Percentiles rank a stretch among this genome's conserved stretches.
These are phyloP conservation scores for Viola pubescens DNA, from an alignment of 441 rosid species.

Conservation along the genomic window DNA sequence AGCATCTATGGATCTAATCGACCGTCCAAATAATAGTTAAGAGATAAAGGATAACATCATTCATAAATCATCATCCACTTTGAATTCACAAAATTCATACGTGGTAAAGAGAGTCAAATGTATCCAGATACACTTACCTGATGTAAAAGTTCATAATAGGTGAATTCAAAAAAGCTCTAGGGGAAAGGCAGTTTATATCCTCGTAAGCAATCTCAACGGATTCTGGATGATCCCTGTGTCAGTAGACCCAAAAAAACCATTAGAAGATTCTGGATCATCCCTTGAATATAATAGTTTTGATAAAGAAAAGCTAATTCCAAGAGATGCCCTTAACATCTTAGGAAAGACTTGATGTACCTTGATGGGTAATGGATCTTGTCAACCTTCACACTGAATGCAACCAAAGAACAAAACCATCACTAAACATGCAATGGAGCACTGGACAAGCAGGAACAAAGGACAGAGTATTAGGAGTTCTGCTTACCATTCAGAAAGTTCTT, in stretches of 20 bases:
- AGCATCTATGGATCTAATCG: not conserved
- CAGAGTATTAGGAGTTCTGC: constrained; percentile 3
- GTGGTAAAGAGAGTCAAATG: not conserved
- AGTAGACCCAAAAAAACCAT: constrained; percentile 16
- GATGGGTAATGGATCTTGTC: constrained; percentile 69
- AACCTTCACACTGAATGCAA: constrained; percentile 48
- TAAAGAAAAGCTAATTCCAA: constrained; percentile 9
- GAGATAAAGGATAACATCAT: not conserved
- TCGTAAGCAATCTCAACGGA: constrained; percentile 51
- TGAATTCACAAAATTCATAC: not conserved
- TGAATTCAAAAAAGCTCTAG: constrained; percentile 62
- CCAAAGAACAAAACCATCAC: constrained; percentile 20
- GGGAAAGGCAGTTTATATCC: constrained; percentile 59
- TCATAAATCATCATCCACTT: not conserved
- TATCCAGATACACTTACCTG: constrained; percentile 34
- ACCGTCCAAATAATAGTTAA: not conserved
- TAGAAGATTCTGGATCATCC: constrained; percentile 34
- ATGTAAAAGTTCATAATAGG: constrained; percentile 83
- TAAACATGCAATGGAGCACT: constrained; percentile 13
- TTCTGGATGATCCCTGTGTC: constrained; percentile 61
- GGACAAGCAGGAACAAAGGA: constrained; percentile 9
- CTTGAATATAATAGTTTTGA: constrained; percentile 17
- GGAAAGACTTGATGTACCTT: constrained; percentile 32
- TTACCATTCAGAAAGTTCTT: constrained; percentile 51
- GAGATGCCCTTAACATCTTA: not conserved